Conservation (phyloP, 2,329 filamentous ascomycete genomes). For the Dactylella cylindrospora region DNA sequence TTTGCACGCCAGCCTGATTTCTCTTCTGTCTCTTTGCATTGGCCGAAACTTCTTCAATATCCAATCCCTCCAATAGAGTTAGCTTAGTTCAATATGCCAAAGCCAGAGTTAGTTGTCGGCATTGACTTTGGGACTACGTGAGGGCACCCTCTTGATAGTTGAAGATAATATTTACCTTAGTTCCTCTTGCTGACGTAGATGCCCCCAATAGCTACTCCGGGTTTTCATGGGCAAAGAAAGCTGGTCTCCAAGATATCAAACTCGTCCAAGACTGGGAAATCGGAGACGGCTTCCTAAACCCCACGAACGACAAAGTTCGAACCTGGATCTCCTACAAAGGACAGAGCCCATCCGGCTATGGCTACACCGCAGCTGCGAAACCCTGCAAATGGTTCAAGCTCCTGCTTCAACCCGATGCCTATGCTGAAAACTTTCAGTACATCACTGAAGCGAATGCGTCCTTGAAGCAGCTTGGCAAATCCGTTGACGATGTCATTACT, state of each 20-base stretch:
- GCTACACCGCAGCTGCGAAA: conserved; percentile 1
- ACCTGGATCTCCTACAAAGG: conserved; percentile 17
- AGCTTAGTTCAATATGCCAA: no score
- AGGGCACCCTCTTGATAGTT: no score
- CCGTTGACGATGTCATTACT: conserved; percentile 52
- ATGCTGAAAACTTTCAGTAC: background rate
- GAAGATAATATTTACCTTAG: background rate
- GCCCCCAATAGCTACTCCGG: conserved; percentile 5
- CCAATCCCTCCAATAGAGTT: no score
- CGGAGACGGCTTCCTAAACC: background rate
- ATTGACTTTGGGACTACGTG: conserved; percentile 24
- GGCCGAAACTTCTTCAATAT: no score
- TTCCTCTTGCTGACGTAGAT: background rate
- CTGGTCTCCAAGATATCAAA: conserved; percentile 2
- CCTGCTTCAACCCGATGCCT: conserved; percentile 7
- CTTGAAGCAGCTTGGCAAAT: conserved; percentile 18
- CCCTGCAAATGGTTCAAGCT: conserved; percentile 20
- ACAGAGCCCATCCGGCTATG: background rate
- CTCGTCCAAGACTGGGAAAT: conserved; percentile 6
- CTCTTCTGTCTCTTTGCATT: no score
- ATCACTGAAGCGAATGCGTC: conserved; percentile 1
- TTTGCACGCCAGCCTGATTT: no score
- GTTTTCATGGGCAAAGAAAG: conserved; percentile 7
- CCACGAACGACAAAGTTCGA: conserved; percentile 3
- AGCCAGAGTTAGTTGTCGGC: conserved; percentile 9